phyloP scores from a whole-genome alignment of 2,329 filamentous ascomycete species.

The Diplodia intermedia region DNA sequence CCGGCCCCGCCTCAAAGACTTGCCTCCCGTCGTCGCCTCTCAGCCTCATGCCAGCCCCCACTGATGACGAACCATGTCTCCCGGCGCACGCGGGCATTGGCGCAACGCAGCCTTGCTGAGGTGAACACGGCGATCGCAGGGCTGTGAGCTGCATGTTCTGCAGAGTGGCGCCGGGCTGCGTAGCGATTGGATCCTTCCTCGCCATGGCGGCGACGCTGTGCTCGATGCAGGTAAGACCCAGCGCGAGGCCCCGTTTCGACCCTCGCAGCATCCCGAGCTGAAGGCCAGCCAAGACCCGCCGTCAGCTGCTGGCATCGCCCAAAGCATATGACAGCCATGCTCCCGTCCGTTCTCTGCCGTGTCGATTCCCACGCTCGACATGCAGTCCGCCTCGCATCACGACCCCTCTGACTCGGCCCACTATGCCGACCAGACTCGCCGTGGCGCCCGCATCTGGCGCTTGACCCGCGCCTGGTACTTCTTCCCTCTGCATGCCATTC shows the following conservation, averaged over 20 bases:
- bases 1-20: background rate
- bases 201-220: constrained; percentile 22
- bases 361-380: background rate
- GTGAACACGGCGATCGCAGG: background rate
- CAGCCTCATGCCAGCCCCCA: constrained; percentile 14
- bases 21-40: background rate
- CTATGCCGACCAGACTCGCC: background rate
- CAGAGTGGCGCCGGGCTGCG: background rate
- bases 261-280: background rate
- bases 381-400: background rate
- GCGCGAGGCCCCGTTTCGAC: background rate
- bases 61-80: background rate
- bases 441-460: constrained; percentile 6
- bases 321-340: constrained; percentile 17
- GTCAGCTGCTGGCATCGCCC: constrained; percentile 6
- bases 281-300: constrained; percentile 7
- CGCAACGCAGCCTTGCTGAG: constrained; percentile 11
- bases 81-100: background rate
- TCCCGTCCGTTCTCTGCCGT: background rate
- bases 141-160: background rate
- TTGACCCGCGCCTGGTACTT: constrained; percentile 25
- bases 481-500: constrained; percentile 7
- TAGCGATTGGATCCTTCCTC: background rate
- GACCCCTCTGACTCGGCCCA: background rate
- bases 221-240: constrained; percentile 23